phyloP scores from a whole-genome alignment of 2,329 filamentous ascomycete genomes.

The Aspergillus udagawae region DNA sequence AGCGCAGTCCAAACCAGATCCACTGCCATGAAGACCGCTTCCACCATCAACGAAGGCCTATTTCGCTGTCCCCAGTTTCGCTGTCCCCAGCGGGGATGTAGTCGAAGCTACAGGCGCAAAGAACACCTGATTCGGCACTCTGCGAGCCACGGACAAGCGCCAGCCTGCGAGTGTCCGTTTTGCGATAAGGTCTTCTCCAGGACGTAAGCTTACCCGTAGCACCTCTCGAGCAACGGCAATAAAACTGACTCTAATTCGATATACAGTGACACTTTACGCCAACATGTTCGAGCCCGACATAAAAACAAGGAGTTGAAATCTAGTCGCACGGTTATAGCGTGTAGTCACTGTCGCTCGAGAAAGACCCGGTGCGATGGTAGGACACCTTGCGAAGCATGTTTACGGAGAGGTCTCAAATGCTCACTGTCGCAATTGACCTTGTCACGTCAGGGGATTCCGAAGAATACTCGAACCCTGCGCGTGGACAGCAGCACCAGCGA shows the following conservation, averaged over 20 bases:
- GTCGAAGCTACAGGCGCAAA: conserved; percentile 19
- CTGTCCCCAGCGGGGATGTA: conserved; percentile 18
- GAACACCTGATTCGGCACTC: conserved; percentile 21
- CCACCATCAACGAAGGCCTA: neutral
- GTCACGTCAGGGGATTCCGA: neutral
- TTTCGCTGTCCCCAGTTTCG: no score
- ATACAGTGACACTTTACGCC: conserved; percentile 19
- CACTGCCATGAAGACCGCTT: neutral
- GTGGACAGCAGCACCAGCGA: neutral
- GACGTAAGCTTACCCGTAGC: neutral
- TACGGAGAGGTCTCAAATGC: conserved; percentile 5
- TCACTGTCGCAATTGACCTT: neutral
- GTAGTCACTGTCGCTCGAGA: conserved; percentile 13
- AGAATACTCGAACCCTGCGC: neutral
- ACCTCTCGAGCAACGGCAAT: neutral
- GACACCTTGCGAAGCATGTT: conserved; percentile 13
- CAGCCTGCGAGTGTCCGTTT: conserved; percentile 11
- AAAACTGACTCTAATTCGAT: neutral
- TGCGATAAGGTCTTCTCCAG: conserved; percentile 15
- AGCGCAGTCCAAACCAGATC: neutral
- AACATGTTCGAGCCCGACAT: conserved; percentile 17
- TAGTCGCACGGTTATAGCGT: conserved; percentile 14
- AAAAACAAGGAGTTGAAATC: conserved; percentile 5
- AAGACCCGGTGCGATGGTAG: conserved; percentile 14
- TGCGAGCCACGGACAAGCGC: conserved; percentile 6